phyloP scores from a whole-genome alignment of 2,329 filamentous ascomycete species.

The Clonostachys chloroleuca region DNA sequence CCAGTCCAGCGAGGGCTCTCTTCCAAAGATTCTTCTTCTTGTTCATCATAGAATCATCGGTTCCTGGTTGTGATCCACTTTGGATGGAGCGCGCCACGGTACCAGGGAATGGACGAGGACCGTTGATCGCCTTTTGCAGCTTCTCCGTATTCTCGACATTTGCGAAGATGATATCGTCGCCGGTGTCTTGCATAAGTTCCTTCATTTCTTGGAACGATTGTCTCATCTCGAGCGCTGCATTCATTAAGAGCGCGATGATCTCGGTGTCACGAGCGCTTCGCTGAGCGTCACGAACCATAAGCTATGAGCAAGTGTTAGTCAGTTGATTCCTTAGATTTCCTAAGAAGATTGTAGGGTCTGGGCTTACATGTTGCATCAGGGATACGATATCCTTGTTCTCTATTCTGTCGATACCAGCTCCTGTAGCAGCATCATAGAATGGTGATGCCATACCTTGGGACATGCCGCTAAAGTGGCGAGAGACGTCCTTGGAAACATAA shows the following conservation, averaged over 20 bases:
- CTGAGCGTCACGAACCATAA: conserved; percentile 95
- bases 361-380: conserved; percentile 86
- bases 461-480: conserved; percentile 76
- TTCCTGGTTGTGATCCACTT: conserved; percentile 50
- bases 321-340: conserved; percentile 13
- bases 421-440: conserved; percentile 85
- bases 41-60: conserved; percentile 50
- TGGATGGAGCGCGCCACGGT: conserved; percentile 57
- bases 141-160: conserved; percentile 85
- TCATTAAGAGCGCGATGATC: conserved; percentile 89
- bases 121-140: conserved; percentile 77
- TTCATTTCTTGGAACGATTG: conserved; percentile 96
- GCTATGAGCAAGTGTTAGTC: conserved; percentile 30
- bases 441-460: conserved; percentile 89
- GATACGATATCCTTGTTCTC: conserved; percentile 96
- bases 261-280: conserved; percentile 95
- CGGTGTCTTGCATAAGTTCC: conserved; percentile 79
- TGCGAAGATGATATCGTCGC: conserved; percentile 80
- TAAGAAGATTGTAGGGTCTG: background rate
- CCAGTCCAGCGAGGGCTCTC: conserved; percentile 86
- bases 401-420: conserved; percentile 83
- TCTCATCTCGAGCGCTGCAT: conserved; percentile 93
- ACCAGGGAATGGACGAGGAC: conserved; percentile 77
- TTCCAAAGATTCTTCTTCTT: conserved; percentile 95
- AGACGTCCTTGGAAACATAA: conserved; percentile 41